phyloP scores from a whole-genome alignment of 371 early-diverging fungal genomes.

The Polyrhizophydium stewartii region DNA sequence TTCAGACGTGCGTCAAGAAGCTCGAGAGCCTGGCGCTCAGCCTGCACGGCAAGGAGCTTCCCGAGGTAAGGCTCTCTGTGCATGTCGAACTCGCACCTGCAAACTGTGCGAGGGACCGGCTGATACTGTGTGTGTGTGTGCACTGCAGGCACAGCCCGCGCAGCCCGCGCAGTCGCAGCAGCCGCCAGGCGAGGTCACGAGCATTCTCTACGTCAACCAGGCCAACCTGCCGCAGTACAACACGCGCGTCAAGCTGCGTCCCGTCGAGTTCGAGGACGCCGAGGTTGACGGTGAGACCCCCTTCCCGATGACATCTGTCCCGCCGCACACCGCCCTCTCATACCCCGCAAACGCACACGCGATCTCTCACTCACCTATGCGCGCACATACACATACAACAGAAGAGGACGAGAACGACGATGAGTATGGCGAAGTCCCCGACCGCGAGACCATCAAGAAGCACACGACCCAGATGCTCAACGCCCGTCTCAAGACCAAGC shows the following conservation, averaged over 20 bases:
- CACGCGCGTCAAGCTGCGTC: constrained; percentile 49
- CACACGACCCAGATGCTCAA: constrained; percentile 47
- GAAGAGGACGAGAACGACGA: constrained; percentile 52
- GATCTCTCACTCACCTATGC: too few species aligned
- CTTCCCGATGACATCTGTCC: background rate
- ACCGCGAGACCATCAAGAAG: constrained; percentile 57
- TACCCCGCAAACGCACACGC: too few species aligned
- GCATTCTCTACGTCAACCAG: constrained; percentile 42
- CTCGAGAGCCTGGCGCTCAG: constrained; percentile 30
- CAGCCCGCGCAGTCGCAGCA: constrained; percentile 29
- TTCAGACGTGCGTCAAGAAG: constrained; percentile 39
- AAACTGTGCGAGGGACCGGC: too few species aligned
- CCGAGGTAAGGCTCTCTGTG: constrained; percentile 32
- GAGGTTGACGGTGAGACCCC: constrained; percentile 11
- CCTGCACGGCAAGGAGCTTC: constrained; percentile 43
- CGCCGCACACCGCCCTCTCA: too few species aligned
- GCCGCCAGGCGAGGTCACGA: constrained; percentile 35
- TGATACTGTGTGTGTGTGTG: background rate
- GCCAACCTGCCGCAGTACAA: constrained; percentile 40
- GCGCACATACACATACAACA: too few species aligned
- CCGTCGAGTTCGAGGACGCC: constrained; percentile 46
- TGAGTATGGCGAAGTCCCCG: constrained; percentile 46
- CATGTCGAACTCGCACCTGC: background rate
- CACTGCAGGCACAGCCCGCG: constrained; percentile 1
- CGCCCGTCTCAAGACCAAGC: constrained; percentile 44